phyloP scores from a whole-genome alignment of 2,329 filamentous ascomycete genomes.

The Aspergillus fumigatiaffinis region DNA sequence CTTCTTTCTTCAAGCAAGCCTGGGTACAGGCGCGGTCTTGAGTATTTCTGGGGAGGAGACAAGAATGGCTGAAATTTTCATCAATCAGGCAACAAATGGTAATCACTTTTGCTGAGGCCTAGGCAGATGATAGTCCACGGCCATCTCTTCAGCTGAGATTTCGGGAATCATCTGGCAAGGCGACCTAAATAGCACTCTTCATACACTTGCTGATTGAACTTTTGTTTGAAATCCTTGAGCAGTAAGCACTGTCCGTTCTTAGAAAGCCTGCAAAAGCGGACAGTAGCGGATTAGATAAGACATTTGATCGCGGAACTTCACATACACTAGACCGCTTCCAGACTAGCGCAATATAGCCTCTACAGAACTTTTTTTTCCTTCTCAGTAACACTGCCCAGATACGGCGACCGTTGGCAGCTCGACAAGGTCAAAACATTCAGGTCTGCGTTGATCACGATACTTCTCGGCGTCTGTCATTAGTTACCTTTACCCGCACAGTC shows the following conservation, averaged over 20 bases:
- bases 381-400: conserved; percentile 26
- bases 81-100: neutral
- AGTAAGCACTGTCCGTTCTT: neutral
- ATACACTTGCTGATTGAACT: neutral
- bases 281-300: conserved; percentile 32
- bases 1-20: too few species aligned
- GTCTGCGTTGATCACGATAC: neutral
- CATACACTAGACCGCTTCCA: conserved; percentile 24
- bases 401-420: conserved; percentile 23
- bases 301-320: conserved; percentile 10
- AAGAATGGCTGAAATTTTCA: neutral
- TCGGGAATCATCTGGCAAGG: neutral
- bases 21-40: neutral
- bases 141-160: neutral
- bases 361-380: conserved; percentile 44
- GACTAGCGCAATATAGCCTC: conserved; percentile 29
- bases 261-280: conserved; percentile 4
- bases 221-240: neutral
- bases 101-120: neutral
- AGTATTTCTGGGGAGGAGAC: neutral
- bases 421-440: conserved; percentile 15
- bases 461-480: neutral
- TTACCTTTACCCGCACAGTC: conserved; percentile 2
- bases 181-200: neutral
- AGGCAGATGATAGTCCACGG: neutral